A percentile compares a stretch with the other conserved stretches of the same genome.
These are phyloP conservation scores for Synchytrium microbalum DNA, from an alignment of 371 early-diverging fungal genomes.

Conservation along the genomic window DNA sequence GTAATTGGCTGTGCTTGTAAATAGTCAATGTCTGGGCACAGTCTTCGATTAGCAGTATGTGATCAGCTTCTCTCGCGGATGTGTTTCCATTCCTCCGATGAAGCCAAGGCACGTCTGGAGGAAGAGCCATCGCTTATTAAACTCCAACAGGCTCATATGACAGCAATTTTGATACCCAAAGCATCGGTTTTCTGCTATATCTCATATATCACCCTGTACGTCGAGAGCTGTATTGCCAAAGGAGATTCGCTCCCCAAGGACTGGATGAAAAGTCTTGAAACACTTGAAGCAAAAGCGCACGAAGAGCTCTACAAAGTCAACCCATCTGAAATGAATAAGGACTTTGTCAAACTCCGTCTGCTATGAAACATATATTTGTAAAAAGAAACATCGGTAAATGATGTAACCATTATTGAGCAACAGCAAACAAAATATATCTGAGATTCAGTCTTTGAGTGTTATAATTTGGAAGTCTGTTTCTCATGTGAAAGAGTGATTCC, in stretches of 20 bases:
- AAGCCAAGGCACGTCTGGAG: not conserved
- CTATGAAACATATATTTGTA: not conserved
- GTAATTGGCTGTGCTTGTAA: not conserved
- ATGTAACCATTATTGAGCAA: too few species aligned
- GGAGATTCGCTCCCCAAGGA: not conserved
- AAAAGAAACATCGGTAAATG: not conserved
- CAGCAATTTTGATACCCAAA: not conserved
- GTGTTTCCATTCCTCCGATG: not conserved
- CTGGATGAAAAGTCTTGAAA: not conserved
- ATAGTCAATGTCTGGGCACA: not conserved
- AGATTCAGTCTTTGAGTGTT: too few species aligned
- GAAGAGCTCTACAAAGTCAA: not conserved
- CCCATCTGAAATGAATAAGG: not conserved
- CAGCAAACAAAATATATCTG: too few species aligned
- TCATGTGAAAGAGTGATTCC: too few species aligned
- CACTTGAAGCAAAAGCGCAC: not conserved
- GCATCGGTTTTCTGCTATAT: not conserved
- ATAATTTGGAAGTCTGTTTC: too few species aligned
- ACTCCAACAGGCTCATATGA: not conserved
- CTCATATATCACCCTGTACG: not conserved
- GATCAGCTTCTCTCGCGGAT: not conserved
- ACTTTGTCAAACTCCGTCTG: not conserved
- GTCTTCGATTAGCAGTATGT: not conserved
- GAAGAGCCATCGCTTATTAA: not conserved
- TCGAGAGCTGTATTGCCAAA: not conserved